These are phyloP conservation scores for Fusarium transvaalense DNA, from an alignment of 2,329 filamentous ascomycete species.

Conservation along the genomic window DNA sequence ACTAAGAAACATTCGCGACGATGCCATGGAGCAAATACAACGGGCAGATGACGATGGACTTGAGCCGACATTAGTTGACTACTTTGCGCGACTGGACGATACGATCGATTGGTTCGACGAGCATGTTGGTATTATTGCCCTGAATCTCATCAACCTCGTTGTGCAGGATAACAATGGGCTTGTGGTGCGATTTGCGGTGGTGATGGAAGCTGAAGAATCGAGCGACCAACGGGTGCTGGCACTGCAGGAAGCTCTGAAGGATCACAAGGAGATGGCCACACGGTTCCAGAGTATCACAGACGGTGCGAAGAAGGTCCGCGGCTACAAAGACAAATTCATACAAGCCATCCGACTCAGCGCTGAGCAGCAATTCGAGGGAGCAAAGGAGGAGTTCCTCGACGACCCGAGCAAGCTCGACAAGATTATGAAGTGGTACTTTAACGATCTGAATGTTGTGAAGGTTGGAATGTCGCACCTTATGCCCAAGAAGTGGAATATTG, in stretches of 20 bases:
- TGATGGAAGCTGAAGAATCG: slow-evolving; percentile 96
- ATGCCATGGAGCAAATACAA: slow-evolving; percentile 96
- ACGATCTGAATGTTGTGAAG: slow-evolving; percentile 94
- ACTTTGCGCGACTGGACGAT: slow-evolving; percentile 87
- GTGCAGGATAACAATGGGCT: slow-evolving; percentile 88
- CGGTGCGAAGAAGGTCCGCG: slow-evolving; percentile 89
- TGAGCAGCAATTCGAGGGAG: slow-evolving; percentile 78
- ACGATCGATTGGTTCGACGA: slow-evolving; percentile 96
- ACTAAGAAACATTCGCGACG: slow-evolving; percentile 92
- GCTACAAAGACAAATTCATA: slow-evolving; percentile 97
- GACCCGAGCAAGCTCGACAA: slow-evolving; percentile 89
- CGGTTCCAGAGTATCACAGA: slow-evolving; percentile 96
- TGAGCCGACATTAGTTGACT: slow-evolving; percentile 87
- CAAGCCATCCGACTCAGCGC: slow-evolving; percentile 81
- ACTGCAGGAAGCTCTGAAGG: slow-evolving; percentile 92
- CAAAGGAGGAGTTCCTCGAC: slow-evolving; percentile 80
- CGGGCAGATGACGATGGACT: slow-evolving; percentile 78
- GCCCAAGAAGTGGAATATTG: slow-evolving; percentile 97
- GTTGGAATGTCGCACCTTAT: slow-evolving; percentile 91
- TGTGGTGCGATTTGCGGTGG: slow-evolving; percentile 89
- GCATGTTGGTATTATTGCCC: slow-evolving; percentile 87
- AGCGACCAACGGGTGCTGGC: slow-evolving; percentile 93
- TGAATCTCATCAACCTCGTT: slow-evolving; percentile 90
- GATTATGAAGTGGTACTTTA: slow-evolving; percentile 95
- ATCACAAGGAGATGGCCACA: slow-evolving; percentile 93